phyloP scores from a whole-genome alignment of 2,329 filamentous ascomycete species.

The Myriosclerotinia duriaeana region DNA sequence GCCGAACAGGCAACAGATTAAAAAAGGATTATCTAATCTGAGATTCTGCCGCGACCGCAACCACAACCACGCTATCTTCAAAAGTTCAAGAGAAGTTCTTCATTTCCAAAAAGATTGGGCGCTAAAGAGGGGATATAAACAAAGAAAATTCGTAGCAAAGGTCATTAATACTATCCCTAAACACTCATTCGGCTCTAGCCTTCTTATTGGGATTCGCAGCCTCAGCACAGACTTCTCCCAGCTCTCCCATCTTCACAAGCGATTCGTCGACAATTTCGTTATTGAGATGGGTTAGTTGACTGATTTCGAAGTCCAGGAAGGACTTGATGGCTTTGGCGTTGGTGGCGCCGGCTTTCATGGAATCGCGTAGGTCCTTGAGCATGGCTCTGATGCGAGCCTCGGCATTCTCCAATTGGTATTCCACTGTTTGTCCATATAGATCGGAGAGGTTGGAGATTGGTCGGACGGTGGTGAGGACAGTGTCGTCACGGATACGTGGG shows the following conservation, averaged over 20 bases:
- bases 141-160: slow-evolving; percentile 25
- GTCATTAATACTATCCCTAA: neutral
- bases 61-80: neutral
- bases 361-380: slow-evolving; percentile 41
- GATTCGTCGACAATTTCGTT: slow-evolving; percentile 41
- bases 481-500: slow-evolving; percentile 45
- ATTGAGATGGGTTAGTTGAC: slow-evolving; percentile 36
- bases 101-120: neutral
- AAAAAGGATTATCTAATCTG: neutral
- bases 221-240: slow-evolving; percentile 36
- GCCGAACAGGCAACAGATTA: slow-evolving; percentile 1
- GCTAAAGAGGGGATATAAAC: slow-evolving; percentile 12
- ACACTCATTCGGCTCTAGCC: slow-evolving; percentile 27
- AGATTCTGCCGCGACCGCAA: neutral
- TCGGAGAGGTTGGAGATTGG: slow-evolving; percentile 43
- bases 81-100: neutral
- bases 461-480: slow-evolving; percentile 42
- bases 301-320: slow-evolving; percentile 43
- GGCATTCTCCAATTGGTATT: slow-evolving; percentile 44
- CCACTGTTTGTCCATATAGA: slow-evolving; percentile 43
- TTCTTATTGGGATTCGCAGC: slow-evolving; percentile 31
- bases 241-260: slow-evolving; percentile 35
- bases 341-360: slow-evolving; percentile 41
- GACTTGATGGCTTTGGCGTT: slow-evolving; percentile 42
- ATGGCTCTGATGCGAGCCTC: slow-evolving; percentile 42